Conservation (phyloP, 176 grass and related monocot genomes). For the Musa schizocarpa region DNA sequence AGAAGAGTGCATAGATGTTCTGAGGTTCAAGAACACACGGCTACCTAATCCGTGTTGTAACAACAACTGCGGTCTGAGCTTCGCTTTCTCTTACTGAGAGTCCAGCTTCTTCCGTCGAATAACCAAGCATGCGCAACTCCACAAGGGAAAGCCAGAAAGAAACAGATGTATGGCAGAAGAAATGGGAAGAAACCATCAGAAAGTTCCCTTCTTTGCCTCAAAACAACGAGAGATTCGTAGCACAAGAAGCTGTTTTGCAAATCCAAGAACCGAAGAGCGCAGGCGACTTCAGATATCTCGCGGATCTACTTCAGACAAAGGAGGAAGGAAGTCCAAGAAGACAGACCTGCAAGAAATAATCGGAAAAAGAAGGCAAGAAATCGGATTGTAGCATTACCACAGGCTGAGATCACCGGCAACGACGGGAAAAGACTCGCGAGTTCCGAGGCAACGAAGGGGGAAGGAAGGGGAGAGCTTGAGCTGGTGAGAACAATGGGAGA, state of each 20-base stretch:
- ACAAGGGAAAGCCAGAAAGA: too few relatives aligned
- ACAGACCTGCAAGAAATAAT: background rate
- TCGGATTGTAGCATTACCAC: conserved; percentile 5
- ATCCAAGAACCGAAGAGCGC: background rate
- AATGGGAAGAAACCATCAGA: background rate
- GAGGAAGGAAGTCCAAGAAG: background rate
- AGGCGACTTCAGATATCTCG: too few relatives aligned
- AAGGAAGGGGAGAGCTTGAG: conserved; percentile 3
- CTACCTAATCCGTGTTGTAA: too few relatives aligned
- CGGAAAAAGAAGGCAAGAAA: background rate
- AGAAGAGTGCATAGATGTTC: too few relatives aligned
- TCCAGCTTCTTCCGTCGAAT: too few relatives aligned
- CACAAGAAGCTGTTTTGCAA: background rate
- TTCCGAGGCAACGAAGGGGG: background rate
- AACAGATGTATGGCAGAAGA: background rate
- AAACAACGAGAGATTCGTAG: background rate
- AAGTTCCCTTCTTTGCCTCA: background rate
- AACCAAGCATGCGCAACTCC: too few relatives aligned
- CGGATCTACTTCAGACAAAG: conserved; percentile 2
- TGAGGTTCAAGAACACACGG: background rate
- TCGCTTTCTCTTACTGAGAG: too few relatives aligned
- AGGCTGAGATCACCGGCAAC: background rate
- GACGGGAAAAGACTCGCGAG: too few relatives aligned
- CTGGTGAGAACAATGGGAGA: conserved; percentile 12
- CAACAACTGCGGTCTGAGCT: too few relatives aligned